Evolutionary conservation across 805 yeast genomes (phyloP).

Genomic region (Starmerella riodocensis): DNA sequence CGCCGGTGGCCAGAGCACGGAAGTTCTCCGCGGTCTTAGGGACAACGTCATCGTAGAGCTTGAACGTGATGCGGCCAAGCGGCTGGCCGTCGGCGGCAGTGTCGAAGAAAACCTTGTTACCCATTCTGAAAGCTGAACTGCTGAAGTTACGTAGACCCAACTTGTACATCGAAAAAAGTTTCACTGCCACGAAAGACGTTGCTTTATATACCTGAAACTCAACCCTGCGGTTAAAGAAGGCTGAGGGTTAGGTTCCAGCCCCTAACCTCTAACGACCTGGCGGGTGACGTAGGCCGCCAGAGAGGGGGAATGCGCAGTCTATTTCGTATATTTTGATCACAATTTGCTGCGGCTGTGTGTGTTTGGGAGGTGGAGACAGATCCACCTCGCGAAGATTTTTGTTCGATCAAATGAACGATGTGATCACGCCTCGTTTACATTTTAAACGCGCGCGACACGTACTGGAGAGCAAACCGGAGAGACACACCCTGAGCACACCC

Average conservation of each 20-base stretch:
- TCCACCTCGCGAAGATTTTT: no score
- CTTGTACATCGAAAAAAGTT: constrained; percentile 10
- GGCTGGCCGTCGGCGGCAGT: constrained; percentile 65
- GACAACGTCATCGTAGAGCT: constrained; percentile 77
- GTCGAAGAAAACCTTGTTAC: constrained; percentile 58
- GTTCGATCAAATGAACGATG: no score
- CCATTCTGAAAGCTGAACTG: constrained; percentile 23
- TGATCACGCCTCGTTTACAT: no score
- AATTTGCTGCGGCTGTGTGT: no score
- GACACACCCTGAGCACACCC: no score
- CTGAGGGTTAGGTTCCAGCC: neutral
- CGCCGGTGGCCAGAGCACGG: constrained; percentile 89
- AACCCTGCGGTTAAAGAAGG: neutral
- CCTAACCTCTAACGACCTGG: neutral
- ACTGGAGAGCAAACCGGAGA: no score
- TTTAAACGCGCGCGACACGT: no score
- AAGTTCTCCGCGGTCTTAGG: constrained; percentile 96
- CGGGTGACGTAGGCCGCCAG: neutral
- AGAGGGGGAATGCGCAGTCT: no score
- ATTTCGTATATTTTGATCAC: no score
- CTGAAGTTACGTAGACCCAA: constrained; percentile 17
- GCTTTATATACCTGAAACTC: constrained; percentile 12
- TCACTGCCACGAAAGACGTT: neutral
- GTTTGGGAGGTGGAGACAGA: no score
- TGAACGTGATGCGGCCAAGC: constrained; percentile 74